These are phyloP conservation scores for Triangularia setosa DNA, from an alignment of 2,329 filamentous ascomycete species.

Conservation along the genomic window DNA sequence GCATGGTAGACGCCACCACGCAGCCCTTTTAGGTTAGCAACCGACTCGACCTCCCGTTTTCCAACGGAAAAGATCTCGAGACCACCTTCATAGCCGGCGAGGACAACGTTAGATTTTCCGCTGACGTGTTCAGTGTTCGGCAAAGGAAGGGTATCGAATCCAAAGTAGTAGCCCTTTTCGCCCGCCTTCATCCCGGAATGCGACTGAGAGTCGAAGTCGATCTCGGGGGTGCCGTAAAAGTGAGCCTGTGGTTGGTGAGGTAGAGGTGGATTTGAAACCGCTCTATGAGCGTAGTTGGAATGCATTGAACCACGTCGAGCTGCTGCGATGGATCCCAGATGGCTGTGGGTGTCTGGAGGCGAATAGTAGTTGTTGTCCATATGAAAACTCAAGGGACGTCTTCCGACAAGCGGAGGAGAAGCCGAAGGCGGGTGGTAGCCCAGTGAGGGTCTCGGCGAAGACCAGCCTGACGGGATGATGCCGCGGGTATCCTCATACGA, in stretches of 20 bases:
- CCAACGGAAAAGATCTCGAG: conserved; percentile 72
- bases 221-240: conserved; percentile 71
- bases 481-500: conserved; percentile 48
- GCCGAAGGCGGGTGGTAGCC: conserved; percentile 43
- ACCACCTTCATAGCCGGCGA: conserved; percentile 77
- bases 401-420: conserved; percentile 34
- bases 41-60: conserved; percentile 65
- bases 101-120: conserved; percentile 59
- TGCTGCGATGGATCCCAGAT: conserved; percentile 32
- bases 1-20: conserved; percentile 76
- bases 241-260: conserved; percentile 74
- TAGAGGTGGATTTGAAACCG: conserved; percentile 55
- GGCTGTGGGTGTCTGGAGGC: conserved; percentile 39
- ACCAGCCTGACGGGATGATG: conserved; percentile 42
- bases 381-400: conserved; percentile 53
- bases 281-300: conserved; percentile 47
- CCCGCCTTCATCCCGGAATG: conserved; percentile 57
- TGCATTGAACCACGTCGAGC: conserved; percentile 48
- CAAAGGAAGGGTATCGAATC: conserved; percentile 69
- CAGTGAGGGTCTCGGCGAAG: conserved; percentile 43
- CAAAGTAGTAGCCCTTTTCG: conserved; percentile 71
- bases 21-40: conserved; percentile 70
- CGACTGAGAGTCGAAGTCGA: conserved; percentile 56
- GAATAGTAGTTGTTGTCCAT: conserved; percentile 44
- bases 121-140: conserved; percentile 33